Conservation (phyloP, 140 eudicot species). For the Flaveria floridana region DNA sequence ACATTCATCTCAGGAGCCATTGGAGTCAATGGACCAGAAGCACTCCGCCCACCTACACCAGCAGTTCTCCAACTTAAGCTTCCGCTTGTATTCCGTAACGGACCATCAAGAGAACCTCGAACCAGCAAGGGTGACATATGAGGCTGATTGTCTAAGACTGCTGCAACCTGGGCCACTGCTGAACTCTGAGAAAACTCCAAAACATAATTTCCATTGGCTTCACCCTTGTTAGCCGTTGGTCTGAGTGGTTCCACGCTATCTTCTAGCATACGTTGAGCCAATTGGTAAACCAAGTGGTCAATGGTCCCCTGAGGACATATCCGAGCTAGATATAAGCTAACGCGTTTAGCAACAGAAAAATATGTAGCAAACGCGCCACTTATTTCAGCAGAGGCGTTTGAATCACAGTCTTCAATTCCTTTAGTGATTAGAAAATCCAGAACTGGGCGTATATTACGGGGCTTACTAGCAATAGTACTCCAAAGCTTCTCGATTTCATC, state of each 20-base stretch:
- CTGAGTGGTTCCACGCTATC: slow-evolving; percentile 82
- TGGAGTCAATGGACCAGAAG: slow-evolving; percentile 91
- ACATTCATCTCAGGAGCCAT: slow-evolving; percentile 92
- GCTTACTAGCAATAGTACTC: slow-evolving; percentile 97
- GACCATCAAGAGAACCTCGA: slow-evolving; percentile 93
- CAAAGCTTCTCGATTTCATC: slow-evolving; percentile 98
- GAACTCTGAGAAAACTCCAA: slow-evolving; percentile 94
- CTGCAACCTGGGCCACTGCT: slow-evolving; percentile 65
- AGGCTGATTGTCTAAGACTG: slow-evolving; percentile 84
- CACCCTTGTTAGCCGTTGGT: slow-evolving; percentile 59
- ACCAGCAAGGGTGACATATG: slow-evolving; percentile 98
- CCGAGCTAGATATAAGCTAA: slow-evolving; percentile 86
- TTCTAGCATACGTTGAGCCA: slow-evolving; percentile 95
- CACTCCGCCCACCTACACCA: slow-evolving; percentile 87
- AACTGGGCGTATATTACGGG: slow-evolving; percentile 89
- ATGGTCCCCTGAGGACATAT: slow-evolving; percentile 96
- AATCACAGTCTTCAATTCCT: slow-evolving; percentile 98
- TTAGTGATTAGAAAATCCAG: slow-evolving; percentile 90
- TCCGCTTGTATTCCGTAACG: slow-evolving; percentile 85
- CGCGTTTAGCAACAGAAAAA: slow-evolving; percentile 95
- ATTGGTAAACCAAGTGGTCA: slow-evolving; percentile 93
- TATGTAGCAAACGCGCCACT: slow-evolving; percentile 98
- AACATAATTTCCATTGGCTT: slow-evolving; percentile 54
- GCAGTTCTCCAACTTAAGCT: slow-evolving; percentile 97
- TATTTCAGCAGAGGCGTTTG: slow-evolving; percentile 96